Evolutionary conservation across 106 monocot species (phyloP), one percentile per base, ranked within the genome.

Genomic region (Acorus gramineus): DNA sequence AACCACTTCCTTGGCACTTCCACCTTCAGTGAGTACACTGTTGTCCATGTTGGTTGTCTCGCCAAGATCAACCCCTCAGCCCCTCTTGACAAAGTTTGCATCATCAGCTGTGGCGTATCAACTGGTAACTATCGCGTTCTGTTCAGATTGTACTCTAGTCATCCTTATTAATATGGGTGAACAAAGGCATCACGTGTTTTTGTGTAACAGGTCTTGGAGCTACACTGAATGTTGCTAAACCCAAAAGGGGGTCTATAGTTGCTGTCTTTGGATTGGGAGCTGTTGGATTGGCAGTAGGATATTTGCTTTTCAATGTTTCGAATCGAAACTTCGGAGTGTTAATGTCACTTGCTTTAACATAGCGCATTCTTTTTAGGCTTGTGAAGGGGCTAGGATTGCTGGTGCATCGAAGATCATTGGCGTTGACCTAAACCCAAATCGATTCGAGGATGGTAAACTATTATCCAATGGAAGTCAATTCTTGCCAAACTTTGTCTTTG

Each of bases 241-340:
- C 79, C 10, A 71, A 71, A 44, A 79, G 76, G 57, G 83, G 83
- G 42, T 68, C 71, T 1, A 68, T 68, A 0, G 72, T 83, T 8
- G 83, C 83, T 53, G 49, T 83, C 4, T 83, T 83, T 11, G 83
- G 83, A 8, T 49, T 83, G 42, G 83, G 83, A 65, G 83, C 79
- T 55, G 83, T 83, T 2, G 83, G 83, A 46, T 65, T 83, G n/a
- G 74, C 78, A 2, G 83, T 84, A 49, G 61, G 65, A 66, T 43
- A 44, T 11, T 51, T 28, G 28, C 6, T 47, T 11, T 0, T 49
- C 6, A 11, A 3, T 4, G 9, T 9, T 68, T 13, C 14, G 6
- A 2, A 67, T 10, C 11, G 10, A 14, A 62, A 28, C 11, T 2
- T 64, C n/a, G n/a, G 51, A 12, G 4, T 28, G 56, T 6, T 7